Conservation (phyloP, 2,329 filamentous ascomycete genomes). For the Neofusicoccum sp. region DNA sequence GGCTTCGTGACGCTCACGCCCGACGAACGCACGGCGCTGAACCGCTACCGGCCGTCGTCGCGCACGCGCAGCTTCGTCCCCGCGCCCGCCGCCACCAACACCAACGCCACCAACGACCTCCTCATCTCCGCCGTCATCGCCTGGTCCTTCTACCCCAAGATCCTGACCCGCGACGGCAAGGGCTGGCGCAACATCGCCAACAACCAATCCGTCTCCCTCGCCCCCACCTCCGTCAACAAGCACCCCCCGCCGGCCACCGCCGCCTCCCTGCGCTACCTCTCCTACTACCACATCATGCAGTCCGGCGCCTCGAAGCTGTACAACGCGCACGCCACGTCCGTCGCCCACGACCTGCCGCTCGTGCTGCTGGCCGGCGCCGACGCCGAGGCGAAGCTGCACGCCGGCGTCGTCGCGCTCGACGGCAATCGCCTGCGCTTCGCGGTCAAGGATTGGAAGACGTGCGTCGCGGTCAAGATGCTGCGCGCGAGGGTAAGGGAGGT, state of each 20-base stretch:
- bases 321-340: conserved; percentile 72
- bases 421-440: conserved; percentile 83
- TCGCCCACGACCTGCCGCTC: conserved; percentile 72
- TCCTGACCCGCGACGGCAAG: conserved; percentile 79
- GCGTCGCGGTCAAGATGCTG: conserved; percentile 83
- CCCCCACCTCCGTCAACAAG: conserved; percentile 88
- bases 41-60: conserved; percentile 64
- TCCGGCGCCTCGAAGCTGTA: conserved; percentile 69
- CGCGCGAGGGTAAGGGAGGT: conserved; percentile 72
- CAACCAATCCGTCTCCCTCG: conserved; percentile 84
- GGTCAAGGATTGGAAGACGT: conserved; percentile 82
- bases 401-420: conserved; percentile 83
- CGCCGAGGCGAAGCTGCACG: conserved; percentile 83
- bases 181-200: conserved; percentile 89
- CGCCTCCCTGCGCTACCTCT: conserved; percentile 70
- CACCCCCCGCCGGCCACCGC: conserved; percentile 39
- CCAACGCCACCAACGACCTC: conserved; percentile 75
- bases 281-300: conserved; percentile 90
- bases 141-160: conserved; percentile 94
- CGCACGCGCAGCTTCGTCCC: conserved; percentile 75
- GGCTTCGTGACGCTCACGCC: conserved; percentile 74
- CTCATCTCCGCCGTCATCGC: conserved; percentile 80
- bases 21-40: conserved; percentile 68
- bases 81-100: conserved; percentile 72
- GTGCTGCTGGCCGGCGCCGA: conserved; percentile 71